Evolutionary conservation across 192 early-diverging fungal genomes (phyloP), one percentile per base, ranked within the genome.

Genomic region (Coemansia sp.): DNA sequence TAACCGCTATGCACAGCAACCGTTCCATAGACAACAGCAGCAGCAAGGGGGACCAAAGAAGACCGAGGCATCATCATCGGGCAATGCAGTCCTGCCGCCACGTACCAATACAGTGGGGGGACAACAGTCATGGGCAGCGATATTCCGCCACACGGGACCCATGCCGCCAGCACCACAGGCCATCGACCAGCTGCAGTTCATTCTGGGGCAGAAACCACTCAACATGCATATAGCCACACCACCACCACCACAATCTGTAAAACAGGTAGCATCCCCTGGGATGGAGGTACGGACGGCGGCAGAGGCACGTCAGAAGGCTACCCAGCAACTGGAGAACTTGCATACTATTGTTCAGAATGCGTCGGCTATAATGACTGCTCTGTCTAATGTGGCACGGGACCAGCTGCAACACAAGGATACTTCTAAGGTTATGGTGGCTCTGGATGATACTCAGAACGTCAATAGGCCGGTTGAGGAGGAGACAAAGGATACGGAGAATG

Each of bases 101-200:
- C n/a, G n/a, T n/a, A n/a, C n/a, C n/a, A n/a, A n/a, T n/a, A n/a
- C n/a, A n/a, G n/a, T n/a, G n/a, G n/a, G n/a, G n/a, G n/a, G n/a
- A n/a, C 55, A 50, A 13, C 48, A 19, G 36, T 22, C 19, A 6
- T 13, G 37, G 20, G 48, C 52, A 15, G 36, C 38, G 29, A 54
- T 59, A 2, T 67, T 67, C 37, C 41, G 60, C 14, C 45, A 68
- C 27, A 50, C 40, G 10, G 67, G 67, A 0, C 29, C 56, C 2
- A 34, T 52, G 5, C 67, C 67, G 2, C 30, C 22, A 4, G 61
- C 61, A 7, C 67, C 67, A 9, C 61, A 70, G 30, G 55, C 61
- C 1, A 37, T 70, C 19, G 59, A 57, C 50, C 20, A 34, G 6
- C 20, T 70, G 48, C 59, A 70, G 61, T 70, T 63, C n/a, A 58